Evolutionary conservation across 108 stramenopile species (phyloP), one percentile per base, ranked within the genome.

Genomic region (Pseudonitzschia delicatissima): DNA sequence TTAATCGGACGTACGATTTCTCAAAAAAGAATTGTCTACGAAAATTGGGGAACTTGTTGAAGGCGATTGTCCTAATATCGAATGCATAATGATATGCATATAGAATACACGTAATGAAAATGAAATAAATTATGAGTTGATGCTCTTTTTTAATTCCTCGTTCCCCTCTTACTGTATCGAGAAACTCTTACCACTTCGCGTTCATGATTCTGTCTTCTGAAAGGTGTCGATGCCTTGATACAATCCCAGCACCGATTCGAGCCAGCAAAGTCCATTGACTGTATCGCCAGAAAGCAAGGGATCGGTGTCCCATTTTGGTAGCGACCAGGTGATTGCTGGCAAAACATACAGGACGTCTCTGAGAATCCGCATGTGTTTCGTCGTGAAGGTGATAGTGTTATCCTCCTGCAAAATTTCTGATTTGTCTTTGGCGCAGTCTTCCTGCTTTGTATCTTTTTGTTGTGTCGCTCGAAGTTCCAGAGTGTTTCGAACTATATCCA

Each of bases 241-340:
- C 47, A 93, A 64, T 45, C 82, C 74, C 27, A 87, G 84, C 31
- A 87, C 73, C 18, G 87, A 60, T 64, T 93, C 91, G 3, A 78
- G 64, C 74, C 81, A 79, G 69, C 77, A 82, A 40, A 93, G 70
- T 57, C 80, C 78, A 71, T 90, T 90, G 29, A 81, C 69, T 15
- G 63, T 18, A 26, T 35, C 47, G 26, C 83, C 74, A 28, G 72
- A 58, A 27, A 93, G 64, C 73, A 76, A 72, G 9, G 88, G 88
- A 47, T 90, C 21, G 15, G 83, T 82, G 57, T 87, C 91, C 86
- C 86, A 93, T 4, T 87, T 82, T 7, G 84, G 81, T n/a, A 88
- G 45, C 11, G 84, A 83, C 91, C 91, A 93, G 64, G 86, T 71
- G 48, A 88, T 66, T 26, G 78, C 74, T 32, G 91, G 91, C 4